A percentile compares a stretch with the other conserved stretches of the same genome.
Conservation (phyloP, 148 eudicot species). For the Fagopyrum tataricum region DNA sequence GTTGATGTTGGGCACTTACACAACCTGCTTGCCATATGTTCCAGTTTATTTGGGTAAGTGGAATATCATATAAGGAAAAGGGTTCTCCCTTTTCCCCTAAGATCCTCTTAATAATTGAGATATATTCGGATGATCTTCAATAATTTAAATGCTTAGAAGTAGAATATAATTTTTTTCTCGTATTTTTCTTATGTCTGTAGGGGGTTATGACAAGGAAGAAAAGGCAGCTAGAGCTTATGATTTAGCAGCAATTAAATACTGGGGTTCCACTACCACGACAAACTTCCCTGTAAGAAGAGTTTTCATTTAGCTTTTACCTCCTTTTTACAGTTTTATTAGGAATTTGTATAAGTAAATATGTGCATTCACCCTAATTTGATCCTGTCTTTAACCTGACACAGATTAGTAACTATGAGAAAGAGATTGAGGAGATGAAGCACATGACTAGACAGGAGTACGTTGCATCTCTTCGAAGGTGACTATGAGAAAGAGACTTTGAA, state of each 20-base stretch:
- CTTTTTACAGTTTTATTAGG: neutral
- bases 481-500: neutral
- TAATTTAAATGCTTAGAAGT: neutral
- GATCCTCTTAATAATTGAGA: neutral
- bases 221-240: constrained; percentile 96
- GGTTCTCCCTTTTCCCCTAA: neutral
- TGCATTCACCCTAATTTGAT: neutral
- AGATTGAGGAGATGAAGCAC: constrained; percentile 87
- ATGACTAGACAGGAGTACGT: constrained; percentile 95
- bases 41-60: constrained; percentile 96
- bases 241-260: constrained; percentile 93
- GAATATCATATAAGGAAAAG: neutral
- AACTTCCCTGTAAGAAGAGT: constrained; percentile 72
- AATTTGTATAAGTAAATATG: neutral
- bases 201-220: constrained; percentile 98
- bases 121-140: neutral
- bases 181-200: constrained; percentile 25
- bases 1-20: constrained; percentile 16
- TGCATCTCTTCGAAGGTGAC: constrained; percentile 83
- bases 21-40: constrained; percentile 9
- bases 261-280: constrained; percentile 96
- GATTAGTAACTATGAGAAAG: constrained; percentile 84
- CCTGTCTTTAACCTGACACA: constrained; percentile 10
- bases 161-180: neutral
- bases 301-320: neutral